Evolutionary conservation across 148 eudicot species (phyloP).

Genomic region (Linanthus parryae): DNA sequence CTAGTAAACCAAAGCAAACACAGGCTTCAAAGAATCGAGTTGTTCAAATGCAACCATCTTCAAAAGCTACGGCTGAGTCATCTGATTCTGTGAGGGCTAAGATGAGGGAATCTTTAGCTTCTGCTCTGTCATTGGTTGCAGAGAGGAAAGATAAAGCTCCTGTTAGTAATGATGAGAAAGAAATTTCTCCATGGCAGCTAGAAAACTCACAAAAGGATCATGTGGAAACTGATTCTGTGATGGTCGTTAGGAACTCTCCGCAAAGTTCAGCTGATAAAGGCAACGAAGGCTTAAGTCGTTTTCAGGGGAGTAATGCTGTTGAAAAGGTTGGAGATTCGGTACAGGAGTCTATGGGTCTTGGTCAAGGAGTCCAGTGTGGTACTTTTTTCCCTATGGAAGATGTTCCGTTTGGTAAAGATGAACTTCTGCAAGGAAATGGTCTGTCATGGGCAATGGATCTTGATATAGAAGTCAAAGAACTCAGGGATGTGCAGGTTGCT

Average conservation of each 20-base stretch:
- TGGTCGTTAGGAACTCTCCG: too few relatives aligned
- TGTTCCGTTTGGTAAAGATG: constrained; percentile 62
- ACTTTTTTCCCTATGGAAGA: constrained; percentile 48
- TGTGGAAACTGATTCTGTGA: too few relatives aligned
- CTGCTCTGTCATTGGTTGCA: constrained; percentile 66
- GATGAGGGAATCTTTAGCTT: constrained; percentile 84
- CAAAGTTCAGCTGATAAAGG: too few relatives aligned
- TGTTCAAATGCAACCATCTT: constrained; percentile 28
- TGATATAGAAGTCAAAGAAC: constrained; percentile 27
- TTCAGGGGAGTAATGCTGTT: constrained; percentile 8
- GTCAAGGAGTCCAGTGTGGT: constrained; percentile 29
- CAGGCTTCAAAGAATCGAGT: constrained; percentile 39
- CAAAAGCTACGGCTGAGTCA: constrained; percentile 41
- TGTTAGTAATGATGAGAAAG: too few relatives aligned
- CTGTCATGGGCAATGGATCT: constrained; percentile 81
- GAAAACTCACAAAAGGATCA: too few relatives aligned
- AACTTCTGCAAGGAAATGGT: constrained; percentile 91
- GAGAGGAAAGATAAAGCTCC: constrained; percentile 26
- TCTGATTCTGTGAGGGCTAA: constrained; percentile 70
- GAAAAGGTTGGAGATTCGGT: constrained; percentile 20
- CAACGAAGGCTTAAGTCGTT: too few relatives aligned
- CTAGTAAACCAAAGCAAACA: constrained; percentile 38
- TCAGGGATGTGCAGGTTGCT: constrained; percentile 24
- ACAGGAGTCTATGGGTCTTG: constrained; percentile 29
- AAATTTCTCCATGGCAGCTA: too few relatives aligned